Conservation (phyloP, 2,329 filamentous ascomycete genomes). For the Nemania bipapillata region DNA sequence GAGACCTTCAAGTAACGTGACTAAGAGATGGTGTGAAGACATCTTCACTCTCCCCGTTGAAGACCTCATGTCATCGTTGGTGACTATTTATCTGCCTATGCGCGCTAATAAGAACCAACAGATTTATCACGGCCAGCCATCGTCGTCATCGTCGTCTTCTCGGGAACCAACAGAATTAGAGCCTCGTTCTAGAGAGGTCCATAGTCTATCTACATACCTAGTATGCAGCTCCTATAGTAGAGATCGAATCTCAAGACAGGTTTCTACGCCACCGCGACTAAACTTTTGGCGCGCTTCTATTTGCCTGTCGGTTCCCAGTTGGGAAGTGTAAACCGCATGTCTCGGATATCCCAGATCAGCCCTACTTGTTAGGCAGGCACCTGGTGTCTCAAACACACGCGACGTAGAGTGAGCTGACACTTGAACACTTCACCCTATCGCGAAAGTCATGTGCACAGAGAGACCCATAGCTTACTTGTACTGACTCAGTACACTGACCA, state of each 20-base stretch:
- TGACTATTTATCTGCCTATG: background rate
- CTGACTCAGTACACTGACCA: conserved; percentile 20
- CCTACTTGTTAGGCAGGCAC: conserved; percentile 16
- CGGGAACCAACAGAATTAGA: conserved; percentile 7
- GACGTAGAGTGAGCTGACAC: conserved; percentile 6
- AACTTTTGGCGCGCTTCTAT: conserved; percentile 31
- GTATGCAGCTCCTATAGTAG: no score
- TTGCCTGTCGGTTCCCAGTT: conserved; percentile 21
- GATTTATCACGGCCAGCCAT: background rate
- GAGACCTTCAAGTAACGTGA: conserved; percentile 49
- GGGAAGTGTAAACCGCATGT: conserved; percentile 38
- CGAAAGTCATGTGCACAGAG: background rate
- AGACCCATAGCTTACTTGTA: conserved; percentile 1
- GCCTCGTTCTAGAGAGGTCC: background rate
- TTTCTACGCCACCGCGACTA: conserved; percentile 15
- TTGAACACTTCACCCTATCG: background rate
- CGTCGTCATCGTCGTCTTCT: background rate
- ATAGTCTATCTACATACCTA: no score
- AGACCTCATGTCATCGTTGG: conserved; percentile 30
- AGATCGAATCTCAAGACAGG: background rate
- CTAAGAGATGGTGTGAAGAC: conserved; percentile 46
- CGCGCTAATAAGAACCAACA: background rate
- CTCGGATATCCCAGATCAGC: conserved; percentile 43
- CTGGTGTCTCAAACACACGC: conserved; percentile 20
- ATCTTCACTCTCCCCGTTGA: conserved; percentile 37